Base-by-base conservation (phyloP, 345 rosid species). In the Citrus sinensis region DNA sequence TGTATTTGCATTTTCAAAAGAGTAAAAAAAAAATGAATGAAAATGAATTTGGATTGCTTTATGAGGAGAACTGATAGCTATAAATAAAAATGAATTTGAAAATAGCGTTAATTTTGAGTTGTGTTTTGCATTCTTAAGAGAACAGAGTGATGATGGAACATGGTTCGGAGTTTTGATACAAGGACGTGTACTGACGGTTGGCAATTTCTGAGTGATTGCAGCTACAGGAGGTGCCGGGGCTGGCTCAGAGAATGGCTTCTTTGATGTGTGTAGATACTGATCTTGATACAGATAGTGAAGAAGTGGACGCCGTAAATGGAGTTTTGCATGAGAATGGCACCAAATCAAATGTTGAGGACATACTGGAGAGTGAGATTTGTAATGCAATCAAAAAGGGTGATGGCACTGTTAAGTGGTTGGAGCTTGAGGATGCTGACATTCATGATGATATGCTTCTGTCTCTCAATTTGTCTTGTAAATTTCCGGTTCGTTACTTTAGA, bases 191-290 rank as follows among this genome's bases (percentile, higher is more conserved):
- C 17, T 49, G 70, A 75, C 42, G 14, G 9, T 8, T 56, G 7
- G 20, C 60, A 65, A 55, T 73, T 58, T 62, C 11, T 49, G 82
- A 68, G 79, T 77, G 70, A 66, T 81, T 87, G 83, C 87, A 95
- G 99, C 91, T 95, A 75, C 85, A 78, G 83, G 96, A 91, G 80
- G 85, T 95, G 62, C 94, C 97, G 6, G 96, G 98, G n/a, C 86
- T 93, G 82, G 99, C 94, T 74, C 83, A 89, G 90, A 89, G 98
- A 85, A 93, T 95, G 99, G 97, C 90, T 80, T 80, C 96, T 59
- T 79, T 93, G 78, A 95, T 95, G 97, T 90, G 99, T 85, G 90
- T 95, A 35, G 93, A 89, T 77, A 70, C 73, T 61, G 90, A 87
- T 78, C 55, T 81, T 22, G 77, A 82, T 42, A 73, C 79, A 0